Evolutionary conservation across 176 grass and related monocot genomes (phyloP).

Genomic region (Lolium rigidum): DNA sequence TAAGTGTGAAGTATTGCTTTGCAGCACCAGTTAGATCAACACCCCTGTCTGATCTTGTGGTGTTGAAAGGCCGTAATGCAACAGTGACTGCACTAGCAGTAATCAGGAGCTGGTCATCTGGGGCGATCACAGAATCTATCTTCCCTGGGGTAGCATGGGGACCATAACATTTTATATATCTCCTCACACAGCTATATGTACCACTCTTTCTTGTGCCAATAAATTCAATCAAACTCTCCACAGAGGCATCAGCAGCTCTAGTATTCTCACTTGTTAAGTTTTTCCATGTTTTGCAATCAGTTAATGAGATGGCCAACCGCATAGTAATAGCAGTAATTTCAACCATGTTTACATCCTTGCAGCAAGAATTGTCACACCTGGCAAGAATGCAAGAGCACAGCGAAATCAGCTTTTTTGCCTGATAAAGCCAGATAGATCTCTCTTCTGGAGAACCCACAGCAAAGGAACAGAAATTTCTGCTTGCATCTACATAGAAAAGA

Average conservation of each 20-base stretch:
- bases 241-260: conserved; percentile 55
- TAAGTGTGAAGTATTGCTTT: conserved; percentile 62
- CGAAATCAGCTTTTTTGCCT: conserved; percentile 78
- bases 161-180: conserved; percentile 61
- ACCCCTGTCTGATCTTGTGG: conserved; percentile 47
- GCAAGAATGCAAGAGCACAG: conserved; percentile 85
- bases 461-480: conserved; percentile 81
- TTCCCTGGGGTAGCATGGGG: conserved; percentile 48
- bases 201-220: conserved; percentile 59
- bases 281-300: conserved; percentile 90
- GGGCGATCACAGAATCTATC: conserved; percentile 41
- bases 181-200: conserved; percentile 75
- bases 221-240: conserved; percentile 78
- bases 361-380: conserved; percentile 61
- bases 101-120: conserved; percentile 77
- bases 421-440: conserved; percentile 89
- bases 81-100: conserved; percentile 83
- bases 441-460: conserved; percentile 67
- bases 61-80: conserved; percentile 85
- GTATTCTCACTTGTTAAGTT: conserved; percentile 51
- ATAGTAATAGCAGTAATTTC: conserved; percentile 68
- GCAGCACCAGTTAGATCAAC: conserved; percentile 58
- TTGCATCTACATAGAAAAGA: conserved; percentile 66
- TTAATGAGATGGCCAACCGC: conserved; percentile 82
- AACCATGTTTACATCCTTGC: conserved; percentile 55